Evolutionary conservation across 1,139 yeast species (phyloP).

Genomic region (Wickerhamomyces sp.): DNA sequence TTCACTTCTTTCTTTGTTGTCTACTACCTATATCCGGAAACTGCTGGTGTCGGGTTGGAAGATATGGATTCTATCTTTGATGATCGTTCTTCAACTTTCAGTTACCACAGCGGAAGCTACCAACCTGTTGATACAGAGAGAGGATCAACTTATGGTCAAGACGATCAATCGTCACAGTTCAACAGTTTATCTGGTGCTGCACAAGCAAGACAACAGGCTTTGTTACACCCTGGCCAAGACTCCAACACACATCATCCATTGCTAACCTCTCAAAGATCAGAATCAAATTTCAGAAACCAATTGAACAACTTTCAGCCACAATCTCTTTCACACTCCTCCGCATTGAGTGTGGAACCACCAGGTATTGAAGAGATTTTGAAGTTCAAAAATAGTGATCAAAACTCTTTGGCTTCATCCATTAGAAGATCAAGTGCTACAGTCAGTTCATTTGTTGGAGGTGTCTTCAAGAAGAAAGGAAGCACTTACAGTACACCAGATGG

Average conservation of each 20-base stretch:
- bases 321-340: conserved; percentile 21
- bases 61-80: conserved; percentile 85
- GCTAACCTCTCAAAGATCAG: conserved; percentile 17
- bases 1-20: conserved; percentile 67
- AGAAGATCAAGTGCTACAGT: conserved; percentile 38
- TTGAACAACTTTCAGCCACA: conserved; percentile 14
- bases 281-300: conserved; percentile 18
- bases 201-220: conserved; percentile 28
- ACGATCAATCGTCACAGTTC: conserved; percentile 1
- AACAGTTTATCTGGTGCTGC: conserved; percentile 26
- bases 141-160: conserved; percentile 9
- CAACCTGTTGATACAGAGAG: conserved; percentile 19
- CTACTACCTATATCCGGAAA: conserved; percentile 72
- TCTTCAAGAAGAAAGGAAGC: conserved; percentile 16
- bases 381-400: conserved; percentile 24
- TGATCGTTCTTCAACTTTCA: conserved; percentile 42
- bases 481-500: conserved; percentile 6
- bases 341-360: conserved; percentile 33
- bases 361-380: conserved; percentile 33
- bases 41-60: conserved; percentile 82
- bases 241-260: conserved; percentile 11
- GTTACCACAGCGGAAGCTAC: conserved; percentile 23
- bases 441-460: conserved; percentile 27
- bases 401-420: conserved; percentile 31
- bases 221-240: conserved; percentile 2